phyloP scores from a whole-genome alignment of 2,329 filamentous ascomycete species.

The Botryotinia narcissicola region DNA sequence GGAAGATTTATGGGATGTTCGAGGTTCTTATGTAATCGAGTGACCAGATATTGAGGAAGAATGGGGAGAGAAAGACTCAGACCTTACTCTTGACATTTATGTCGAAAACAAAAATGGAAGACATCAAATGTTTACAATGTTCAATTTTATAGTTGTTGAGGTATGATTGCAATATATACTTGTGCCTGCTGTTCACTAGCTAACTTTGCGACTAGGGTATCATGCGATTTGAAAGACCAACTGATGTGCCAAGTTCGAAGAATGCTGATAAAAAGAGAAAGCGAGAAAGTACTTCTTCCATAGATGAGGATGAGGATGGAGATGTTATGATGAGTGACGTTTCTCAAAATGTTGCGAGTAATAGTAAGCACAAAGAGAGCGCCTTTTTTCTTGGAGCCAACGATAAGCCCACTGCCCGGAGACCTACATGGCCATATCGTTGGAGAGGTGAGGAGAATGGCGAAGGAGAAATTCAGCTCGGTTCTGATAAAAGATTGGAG shows the following conservation, averaged over 20 bases:
- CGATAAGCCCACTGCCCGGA: conserved; percentile 25
- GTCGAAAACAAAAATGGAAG: conserved; percentile 20
- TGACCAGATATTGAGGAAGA: conserved; percentile 22
- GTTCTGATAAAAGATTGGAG: conserved; percentile 20
- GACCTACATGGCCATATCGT: conserved; percentile 26
- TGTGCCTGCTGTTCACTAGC: not conserved
- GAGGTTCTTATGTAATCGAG: conserved; percentile 22
- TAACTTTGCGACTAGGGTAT: conserved; percentile 15
- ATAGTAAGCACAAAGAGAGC: conserved; percentile 16
- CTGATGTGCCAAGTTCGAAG: conserved; percentile 18
- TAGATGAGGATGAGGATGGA: conserved; percentile 25
- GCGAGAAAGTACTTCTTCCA: conserved; percentile 14
- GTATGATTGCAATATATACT: not conserved
- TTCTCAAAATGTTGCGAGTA: conserved; percentile 1
- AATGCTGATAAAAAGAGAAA: conserved; percentile 17
- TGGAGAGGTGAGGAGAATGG: conserved; percentile 29
- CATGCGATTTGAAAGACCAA: conserved; percentile 29
- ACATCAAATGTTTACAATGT: conserved; percentile 25
- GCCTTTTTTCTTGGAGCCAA: conserved; percentile 22
- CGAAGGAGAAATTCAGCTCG: conserved; percentile 26
- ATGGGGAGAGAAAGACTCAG: conserved; percentile 17
- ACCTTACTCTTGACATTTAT: conserved; percentile 23
- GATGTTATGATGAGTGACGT: conserved; percentile 19
- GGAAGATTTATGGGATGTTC: conserved; percentile 22
- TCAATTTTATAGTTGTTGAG: conserved; percentile 26